Conservation (phyloP, 2,329 filamentous ascomycete genomes). For the Venturia carpophila region DNA sequence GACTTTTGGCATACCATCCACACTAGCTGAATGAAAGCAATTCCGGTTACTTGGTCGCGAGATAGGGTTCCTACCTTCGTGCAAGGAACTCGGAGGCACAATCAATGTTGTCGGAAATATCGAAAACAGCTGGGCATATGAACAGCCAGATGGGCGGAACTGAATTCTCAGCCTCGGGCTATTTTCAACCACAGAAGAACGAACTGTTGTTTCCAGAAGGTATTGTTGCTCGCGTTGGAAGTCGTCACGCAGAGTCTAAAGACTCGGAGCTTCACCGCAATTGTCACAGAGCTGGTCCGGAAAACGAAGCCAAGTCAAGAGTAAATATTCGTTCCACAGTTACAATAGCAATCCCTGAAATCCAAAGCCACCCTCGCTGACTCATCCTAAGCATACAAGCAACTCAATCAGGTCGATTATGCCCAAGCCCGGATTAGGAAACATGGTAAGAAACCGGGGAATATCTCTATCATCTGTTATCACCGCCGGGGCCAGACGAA, state of each 20-base stretch:
- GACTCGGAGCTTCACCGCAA: too few relatives aligned
- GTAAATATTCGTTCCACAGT: conserved; percentile 7
- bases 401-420: conserved; percentile 7
- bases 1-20: not conserved
- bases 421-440: not conserved
- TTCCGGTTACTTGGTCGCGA: not conserved
- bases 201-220: not conserved
- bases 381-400: not conserved
- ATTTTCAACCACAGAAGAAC: not conserved
- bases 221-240: not conserved
- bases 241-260: too few relatives aligned
- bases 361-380: not conserved
- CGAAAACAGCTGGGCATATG: not conserved
- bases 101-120: not conserved
- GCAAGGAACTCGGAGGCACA: not conserved
- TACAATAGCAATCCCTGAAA: conserved; percentile 4
- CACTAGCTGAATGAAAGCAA: not conserved
- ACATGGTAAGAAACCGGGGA: conserved; percentile 8
- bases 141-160: not conserved
- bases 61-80: not conserved
- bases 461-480: conserved; percentile 11
- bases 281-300: not conserved
- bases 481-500: conserved; percentile 1
- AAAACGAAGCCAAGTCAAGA: not conserved
- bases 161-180: not conserved